Conservation (phyloP, 805 yeast genomes). For the Ogataea paraovalis region DNA sequence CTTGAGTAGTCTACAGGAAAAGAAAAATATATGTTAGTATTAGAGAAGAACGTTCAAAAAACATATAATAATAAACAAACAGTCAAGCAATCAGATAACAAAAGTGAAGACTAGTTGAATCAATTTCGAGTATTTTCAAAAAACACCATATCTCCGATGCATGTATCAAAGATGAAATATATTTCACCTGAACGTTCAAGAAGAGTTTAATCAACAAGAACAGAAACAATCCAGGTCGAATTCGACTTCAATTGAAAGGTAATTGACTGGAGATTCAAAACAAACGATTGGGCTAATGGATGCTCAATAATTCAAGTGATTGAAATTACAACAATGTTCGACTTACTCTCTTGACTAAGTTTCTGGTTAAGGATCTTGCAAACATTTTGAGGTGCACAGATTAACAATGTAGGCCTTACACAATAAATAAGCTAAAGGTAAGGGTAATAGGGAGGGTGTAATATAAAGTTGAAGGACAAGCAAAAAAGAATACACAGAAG, state of each 20-base stretch:
- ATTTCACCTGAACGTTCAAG: no score
- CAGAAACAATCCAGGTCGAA: no score
- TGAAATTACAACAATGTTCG: no score
- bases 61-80: not conserved
- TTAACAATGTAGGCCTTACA: not conserved
- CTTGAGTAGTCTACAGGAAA: conserved; percentile 19
- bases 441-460: not conserved
- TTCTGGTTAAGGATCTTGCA: conserved; percentile 20
- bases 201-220: no score
- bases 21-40: not conserved
- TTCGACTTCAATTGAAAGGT: no score
- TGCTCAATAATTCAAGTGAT: no score
- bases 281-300: no score
- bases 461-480: not conserved
- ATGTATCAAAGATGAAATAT: no score
- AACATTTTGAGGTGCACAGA: conserved; percentile 14
- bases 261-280: no score
- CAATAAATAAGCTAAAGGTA: not conserved
- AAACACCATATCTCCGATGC: no score
- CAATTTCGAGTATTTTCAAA: not conserved
- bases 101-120: not conserved
- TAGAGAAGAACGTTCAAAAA: not conserved
- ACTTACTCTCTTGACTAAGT: conserved; percentile 20
- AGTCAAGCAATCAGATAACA: not conserved
- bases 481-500: not conserved